These are phyloP conservation scores for Cryptococcus sp. DNA, from an alignment of 1,284 basidiomycete genomes.

Conservation along the genomic window DNA sequence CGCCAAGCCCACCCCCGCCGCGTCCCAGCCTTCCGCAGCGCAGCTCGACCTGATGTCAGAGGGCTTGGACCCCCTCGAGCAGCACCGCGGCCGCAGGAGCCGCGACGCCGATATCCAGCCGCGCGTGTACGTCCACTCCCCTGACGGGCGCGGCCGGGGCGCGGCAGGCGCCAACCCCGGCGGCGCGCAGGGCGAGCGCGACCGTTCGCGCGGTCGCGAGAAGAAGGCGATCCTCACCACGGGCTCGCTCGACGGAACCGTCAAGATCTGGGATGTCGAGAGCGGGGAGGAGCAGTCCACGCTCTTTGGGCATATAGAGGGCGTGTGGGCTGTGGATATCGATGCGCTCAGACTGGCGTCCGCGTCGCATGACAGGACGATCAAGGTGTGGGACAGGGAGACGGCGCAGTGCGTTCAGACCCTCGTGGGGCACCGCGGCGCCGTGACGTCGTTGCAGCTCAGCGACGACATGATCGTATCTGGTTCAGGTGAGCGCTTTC, in stretches of 20 bases:
- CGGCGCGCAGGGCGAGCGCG: constrained; percentile 9
- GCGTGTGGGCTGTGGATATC: constrained; percentile 91
- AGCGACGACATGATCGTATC: constrained; percentile 95
- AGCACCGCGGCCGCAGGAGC: constrained; percentile 13
- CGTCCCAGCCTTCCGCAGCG: background rate
- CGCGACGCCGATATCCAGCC: constrained; percentile 28
- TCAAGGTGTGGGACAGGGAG: constrained; percentile 83
- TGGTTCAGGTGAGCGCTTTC: constrained; percentile 90
- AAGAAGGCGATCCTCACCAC: constrained; percentile 72
- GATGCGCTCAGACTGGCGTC: constrained; percentile 90
- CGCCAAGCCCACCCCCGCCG: constrained; percentile 4
- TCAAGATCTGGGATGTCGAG: constrained; percentile 95
- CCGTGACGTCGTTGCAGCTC: constrained; percentile 84
- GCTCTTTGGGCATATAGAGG: constrained; percentile 87
- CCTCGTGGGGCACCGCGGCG: constrained; percentile 88
- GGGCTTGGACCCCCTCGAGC: constrained; percentile 29
- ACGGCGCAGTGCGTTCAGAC: constrained; percentile 84
- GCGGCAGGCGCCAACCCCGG: constrained; percentile 3
- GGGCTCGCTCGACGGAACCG: constrained; percentile 91
- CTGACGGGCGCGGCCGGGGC: constrained; percentile 2
- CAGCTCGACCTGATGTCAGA: constrained; percentile 15
- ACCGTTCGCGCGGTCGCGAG: constrained; percentile 25
- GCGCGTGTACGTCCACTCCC: constrained; percentile 35
- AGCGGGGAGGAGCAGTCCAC: constrained; percentile 74
- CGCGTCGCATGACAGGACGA: constrained; percentile 67